Conservation (phyloP, 2,329 filamentous ascomycete genomes). For the Thielaviopsis populi region DNA sequence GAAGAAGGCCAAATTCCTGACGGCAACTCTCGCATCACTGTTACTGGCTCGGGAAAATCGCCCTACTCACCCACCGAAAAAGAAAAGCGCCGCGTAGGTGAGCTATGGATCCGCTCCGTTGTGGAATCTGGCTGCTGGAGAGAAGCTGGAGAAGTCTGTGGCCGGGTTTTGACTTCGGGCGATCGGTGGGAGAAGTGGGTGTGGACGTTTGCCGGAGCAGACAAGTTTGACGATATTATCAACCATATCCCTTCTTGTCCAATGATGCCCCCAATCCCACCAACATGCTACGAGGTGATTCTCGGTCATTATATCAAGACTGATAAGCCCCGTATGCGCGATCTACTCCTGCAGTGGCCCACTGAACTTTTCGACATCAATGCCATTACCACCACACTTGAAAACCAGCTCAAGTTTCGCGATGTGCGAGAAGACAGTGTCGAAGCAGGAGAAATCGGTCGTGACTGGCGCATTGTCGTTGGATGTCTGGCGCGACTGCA, state of each 20-base stretch:
- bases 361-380: slow-evolving; percentile 68
- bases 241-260: slow-evolving; percentile 63
- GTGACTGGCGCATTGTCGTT: slow-evolving; percentile 83
- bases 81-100: slow-evolving; percentile 81
- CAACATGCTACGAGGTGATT: slow-evolving; percentile 74
- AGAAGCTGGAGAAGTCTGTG: slow-evolving; percentile 64
- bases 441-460: slow-evolving; percentile 54
- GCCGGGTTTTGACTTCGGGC: slow-evolving; percentile 65
- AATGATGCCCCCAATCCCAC: slow-evolving; percentile 65
- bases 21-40: slow-evolving; percentile 35
- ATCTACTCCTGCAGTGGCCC: slow-evolving; percentile 71
- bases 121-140: slow-evolving; percentile 61
- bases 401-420: slow-evolving; percentile 64
- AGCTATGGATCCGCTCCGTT: slow-evolving; percentile 83
- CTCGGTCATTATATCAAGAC: slow-evolving; percentile 75
- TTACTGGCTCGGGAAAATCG: slow-evolving; percentile 29
- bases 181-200: slow-evolving; percentile 92
- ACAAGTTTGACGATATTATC: slow-evolving; percentile 81
- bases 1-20: slow-evolving; percentile 28
- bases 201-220: slow-evolving; percentile 73
- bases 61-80: slow-evolving; percentile 48
- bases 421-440: slow-evolving; percentile 62
- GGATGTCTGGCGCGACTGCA: slow-evolving; percentile 74
- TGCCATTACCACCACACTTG: slow-evolving; percentile 60
- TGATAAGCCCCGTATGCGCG: slow-evolving; percentile 59